Conservation (phyloP, 768 basidiomycete species). For the Mycena vulgaris region DNA sequence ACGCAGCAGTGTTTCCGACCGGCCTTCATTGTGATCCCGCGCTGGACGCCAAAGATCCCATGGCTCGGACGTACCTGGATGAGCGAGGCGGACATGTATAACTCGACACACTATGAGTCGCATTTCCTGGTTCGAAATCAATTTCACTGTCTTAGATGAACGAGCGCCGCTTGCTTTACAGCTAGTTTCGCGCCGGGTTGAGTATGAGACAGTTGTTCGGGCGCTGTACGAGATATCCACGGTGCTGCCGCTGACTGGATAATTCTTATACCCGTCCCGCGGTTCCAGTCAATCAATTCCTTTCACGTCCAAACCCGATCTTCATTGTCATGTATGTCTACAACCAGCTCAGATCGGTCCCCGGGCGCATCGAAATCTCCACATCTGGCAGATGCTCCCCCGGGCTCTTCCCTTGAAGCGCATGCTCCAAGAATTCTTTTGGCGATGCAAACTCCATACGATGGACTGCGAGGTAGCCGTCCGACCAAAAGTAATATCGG, state of each 20-base stretch:
- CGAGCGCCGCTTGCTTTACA: not conserved
- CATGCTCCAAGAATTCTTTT: slow-evolving; percentile 3
- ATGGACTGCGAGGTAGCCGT: slow-evolving; percentile 1
- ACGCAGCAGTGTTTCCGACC: not conserved
- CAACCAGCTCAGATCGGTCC: not conserved
- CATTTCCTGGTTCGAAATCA: no score
- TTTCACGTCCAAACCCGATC: not conserved
- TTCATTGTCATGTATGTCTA: not conserved
- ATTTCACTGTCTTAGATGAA: not conserved
- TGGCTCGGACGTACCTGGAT: not conserved
- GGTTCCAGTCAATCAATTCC: not conserved
- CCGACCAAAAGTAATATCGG: slow-evolving; percentile 2
- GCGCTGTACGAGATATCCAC: no score
- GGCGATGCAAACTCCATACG: slow-evolving; percentile 2
- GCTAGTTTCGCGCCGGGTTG: not conserved
- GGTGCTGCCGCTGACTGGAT: no score
- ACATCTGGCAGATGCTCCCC: not conserved
- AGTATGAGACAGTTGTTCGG: not conserved
- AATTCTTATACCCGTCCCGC: no score
- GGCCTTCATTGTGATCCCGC: not conserved
- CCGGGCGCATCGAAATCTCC: not conserved
- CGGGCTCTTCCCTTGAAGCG: not conserved
- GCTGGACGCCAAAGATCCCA: not conserved
- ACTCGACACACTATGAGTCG: not conserved
- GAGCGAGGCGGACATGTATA: not conserved